phyloP scores from a whole-genome alignment of 257 asterid species.

The Solanum habrochaites region DNA sequence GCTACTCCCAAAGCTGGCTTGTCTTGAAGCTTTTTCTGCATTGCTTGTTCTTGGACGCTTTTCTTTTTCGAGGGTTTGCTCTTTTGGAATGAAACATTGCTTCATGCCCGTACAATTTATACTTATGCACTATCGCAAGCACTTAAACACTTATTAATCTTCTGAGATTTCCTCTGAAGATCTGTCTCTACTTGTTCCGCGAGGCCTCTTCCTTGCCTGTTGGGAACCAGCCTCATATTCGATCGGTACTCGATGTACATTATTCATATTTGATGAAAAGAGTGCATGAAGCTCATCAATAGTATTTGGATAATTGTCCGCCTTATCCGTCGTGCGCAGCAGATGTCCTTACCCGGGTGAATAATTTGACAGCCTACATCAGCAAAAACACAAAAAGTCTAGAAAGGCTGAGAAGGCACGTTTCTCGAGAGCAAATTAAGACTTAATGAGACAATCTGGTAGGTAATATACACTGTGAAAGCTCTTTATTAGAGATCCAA shows the following conservation, averaged over 20 bases:
- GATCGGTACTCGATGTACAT: constrained; percentile 15
- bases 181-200: constrained; percentile 14
- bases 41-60: constrained; percentile 9
- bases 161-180: constrained; percentile 18
- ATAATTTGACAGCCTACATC: not conserved
- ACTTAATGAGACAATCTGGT: not conserved
- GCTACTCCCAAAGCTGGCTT: not conserved
- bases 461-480: too few species aligned
- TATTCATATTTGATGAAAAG: constrained; percentile 23
- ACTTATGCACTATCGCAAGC: constrained; percentile 25
- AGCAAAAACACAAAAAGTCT: too few species aligned
- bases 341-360: constrained; percentile 39
- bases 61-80: constrained; percentile 12
- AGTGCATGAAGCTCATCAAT: constrained; percentile 44
- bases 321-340: constrained; percentile 24
- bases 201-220: constrained; percentile 22
- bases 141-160: constrained; percentile 8
- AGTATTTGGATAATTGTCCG: constrained; percentile 39
- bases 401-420: not conserved
- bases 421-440: not conserved
- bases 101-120: constrained; percentile 6
- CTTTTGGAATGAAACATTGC: constrained; percentile 14
- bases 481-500: not conserved
- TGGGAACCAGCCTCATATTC: constrained; percentile 10
- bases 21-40: constrained; percentile 2